Conservation (phyloP, 176 grass and related monocot species). For the Melocanna baccifera region DNA sequence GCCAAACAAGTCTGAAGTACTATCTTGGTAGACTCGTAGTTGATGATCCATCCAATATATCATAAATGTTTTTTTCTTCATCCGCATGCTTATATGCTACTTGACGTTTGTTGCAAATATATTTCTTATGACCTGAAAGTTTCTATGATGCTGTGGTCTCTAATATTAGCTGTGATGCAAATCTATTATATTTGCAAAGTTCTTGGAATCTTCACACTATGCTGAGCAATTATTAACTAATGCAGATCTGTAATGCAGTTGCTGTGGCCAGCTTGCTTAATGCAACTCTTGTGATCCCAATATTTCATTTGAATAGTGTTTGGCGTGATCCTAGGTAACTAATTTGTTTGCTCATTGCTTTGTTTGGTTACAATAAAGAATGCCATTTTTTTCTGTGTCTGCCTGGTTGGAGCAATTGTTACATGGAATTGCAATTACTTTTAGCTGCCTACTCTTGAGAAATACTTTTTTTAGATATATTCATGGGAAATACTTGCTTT, state of each 20-base stretch:
- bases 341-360: background rate
- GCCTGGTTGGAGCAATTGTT: background rate
- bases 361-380: background rate
- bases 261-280: constrained; percentile 81
- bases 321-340: constrained; percentile 93
- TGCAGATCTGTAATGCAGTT: constrained; percentile 95
- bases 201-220: background rate
- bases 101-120: background rate
- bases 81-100: background rate
- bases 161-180: background rate
- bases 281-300: constrained; percentile 90
- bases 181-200: background rate
- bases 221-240: constrained; percentile 26
- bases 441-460: background rate
- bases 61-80: background rate
- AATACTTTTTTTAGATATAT: background rate
- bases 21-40: background rate
- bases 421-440: background rate
- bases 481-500: background rate
- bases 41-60: background rate
- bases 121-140: constrained; percentile 11
- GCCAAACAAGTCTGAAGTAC: background rate
- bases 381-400: background rate
- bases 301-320: constrained; percentile 93
- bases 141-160: background rate